phyloP scores from a whole-genome alignment of 2,329 filamentous ascomycete genomes.

The Neocucurbitaria cava region DNA sequence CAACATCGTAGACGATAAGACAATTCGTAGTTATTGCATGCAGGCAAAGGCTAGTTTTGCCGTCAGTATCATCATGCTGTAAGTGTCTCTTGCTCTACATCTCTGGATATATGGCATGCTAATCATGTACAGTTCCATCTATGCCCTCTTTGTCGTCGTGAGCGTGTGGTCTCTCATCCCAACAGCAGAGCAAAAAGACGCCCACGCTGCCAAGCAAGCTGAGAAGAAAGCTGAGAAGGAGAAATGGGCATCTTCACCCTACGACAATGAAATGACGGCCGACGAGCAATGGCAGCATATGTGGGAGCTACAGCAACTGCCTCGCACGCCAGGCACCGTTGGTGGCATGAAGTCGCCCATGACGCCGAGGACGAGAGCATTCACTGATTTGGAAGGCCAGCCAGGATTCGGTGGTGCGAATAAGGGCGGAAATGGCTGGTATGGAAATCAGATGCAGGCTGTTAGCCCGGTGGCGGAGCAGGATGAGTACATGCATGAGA shows the following conservation, averaged over 20 bases:
- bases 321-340: constrained; percentile 42
- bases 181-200: constrained; percentile 37
- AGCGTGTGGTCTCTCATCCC: constrained; percentile 63
- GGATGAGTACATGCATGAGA: constrained; percentile 27
- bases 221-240: constrained; percentile 47
- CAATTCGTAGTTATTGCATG: constrained; percentile 65
- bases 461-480: constrained; percentile 27
- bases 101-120: constrained; percentile 6
- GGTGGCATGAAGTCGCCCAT: constrained; percentile 38
- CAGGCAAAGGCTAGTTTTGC: constrained; percentile 74
- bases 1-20: constrained; percentile 63
- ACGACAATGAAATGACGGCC: constrained; percentile 42
- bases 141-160: constrained; percentile 65
- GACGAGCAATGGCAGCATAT: constrained; percentile 52
- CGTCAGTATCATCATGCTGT: constrained; percentile 72
- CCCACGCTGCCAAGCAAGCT: constrained; percentile 33
- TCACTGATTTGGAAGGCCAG: constrained; percentile 34
- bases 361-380: constrained; percentile 46
- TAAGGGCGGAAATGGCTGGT: constrained; percentile 14
- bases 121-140: constrained; percentile 60
- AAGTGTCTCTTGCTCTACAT: constrained; percentile 52
- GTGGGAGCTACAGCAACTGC: constrained; percentile 51
- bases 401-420: constrained; percentile 11
- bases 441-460: constrained; percentile 17
- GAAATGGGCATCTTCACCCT: constrained; percentile 38